Conservation (phyloP, 495 filamentous ascomycete species). For the Trichoderma asperelloides region DNA sequence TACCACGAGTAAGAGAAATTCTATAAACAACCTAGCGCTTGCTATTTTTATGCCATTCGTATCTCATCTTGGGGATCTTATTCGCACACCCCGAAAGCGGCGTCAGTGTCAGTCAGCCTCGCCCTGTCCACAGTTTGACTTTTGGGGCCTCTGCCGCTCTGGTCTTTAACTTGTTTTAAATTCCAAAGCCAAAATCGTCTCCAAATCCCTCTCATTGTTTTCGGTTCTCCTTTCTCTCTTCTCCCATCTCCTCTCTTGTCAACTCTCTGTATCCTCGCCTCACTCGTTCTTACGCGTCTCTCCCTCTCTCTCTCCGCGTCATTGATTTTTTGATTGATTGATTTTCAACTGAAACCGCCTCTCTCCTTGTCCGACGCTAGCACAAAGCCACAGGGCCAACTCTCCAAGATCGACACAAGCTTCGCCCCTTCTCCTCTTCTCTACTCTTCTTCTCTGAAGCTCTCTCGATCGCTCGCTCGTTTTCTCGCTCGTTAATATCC, state of each 20-base stretch:
- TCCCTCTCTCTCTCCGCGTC: neutral
- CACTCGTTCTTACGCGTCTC: neutral
- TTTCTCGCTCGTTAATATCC: neutral
- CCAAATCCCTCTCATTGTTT: neutral
- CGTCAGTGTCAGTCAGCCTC: conserved; percentile 6
- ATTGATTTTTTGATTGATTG: neutral
- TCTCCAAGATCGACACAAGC: neutral
- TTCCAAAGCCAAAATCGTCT: neutral
- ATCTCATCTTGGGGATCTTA: neutral
- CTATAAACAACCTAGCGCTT: no score
- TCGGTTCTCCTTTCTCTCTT: neutral
- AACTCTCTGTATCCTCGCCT: neutral
- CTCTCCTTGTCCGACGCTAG: neutral
- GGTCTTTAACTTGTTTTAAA: neutral
- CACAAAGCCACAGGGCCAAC: neutral
- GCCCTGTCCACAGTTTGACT: neutral
- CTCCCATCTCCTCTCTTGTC: neutral
- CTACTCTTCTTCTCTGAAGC: neutral
- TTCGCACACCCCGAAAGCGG: conserved; percentile 3
- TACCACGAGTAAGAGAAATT: no score
- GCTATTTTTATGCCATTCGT: no score
- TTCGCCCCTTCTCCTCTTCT: neutral
- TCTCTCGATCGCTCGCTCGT: neutral
- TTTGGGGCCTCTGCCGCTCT: neutral
- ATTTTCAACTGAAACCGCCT: neutral